Conservation (phyloP, 352 stramenopile genomes). For the Thraustochytrium striatum region DNA sequence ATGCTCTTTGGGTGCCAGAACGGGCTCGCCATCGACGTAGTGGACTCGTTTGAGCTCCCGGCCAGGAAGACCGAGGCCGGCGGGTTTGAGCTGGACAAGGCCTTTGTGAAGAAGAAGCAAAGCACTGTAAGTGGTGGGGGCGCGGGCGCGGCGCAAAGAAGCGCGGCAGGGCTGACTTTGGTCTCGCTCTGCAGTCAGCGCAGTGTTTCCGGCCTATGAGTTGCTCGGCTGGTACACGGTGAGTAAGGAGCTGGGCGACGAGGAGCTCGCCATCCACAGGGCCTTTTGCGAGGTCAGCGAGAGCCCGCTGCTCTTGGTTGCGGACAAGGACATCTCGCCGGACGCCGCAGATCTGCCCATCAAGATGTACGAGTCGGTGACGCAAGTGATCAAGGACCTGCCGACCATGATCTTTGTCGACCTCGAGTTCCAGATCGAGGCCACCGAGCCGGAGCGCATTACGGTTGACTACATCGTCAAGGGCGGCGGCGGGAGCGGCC, state of each 20-base stretch:
- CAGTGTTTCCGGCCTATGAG: constrained; percentile 78
- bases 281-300: constrained; percentile 56
- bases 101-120: constrained; percentile 69
- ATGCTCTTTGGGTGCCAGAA: constrained; percentile 85
- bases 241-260: constrained; percentile 64
- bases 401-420: constrained; percentile 82
- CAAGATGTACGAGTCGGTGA: constrained; percentile 72
- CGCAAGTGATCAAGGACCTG: constrained; percentile 72
- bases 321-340: constrained; percentile 58
- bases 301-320: constrained; percentile 67
- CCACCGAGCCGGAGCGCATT: constrained; percentile 75
- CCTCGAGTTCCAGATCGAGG: constrained; percentile 76
- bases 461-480: constrained; percentile 80
- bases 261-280: constrained; percentile 69
- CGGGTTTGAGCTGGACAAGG: constrained; percentile 71
- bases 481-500: constrained; percentile 64
- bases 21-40: constrained; percentile 69
- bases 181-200: constrained; percentile 57
- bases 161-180: no score
- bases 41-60: constrained; percentile 79
- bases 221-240: constrained; percentile 80
- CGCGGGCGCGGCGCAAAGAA: no score
- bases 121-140: constrained; percentile 66
- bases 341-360: constrained; percentile 72
- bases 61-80: constrained; percentile 56